phyloP scores from a whole-genome alignment of 208 protist species.

The Lotmaria passim region DNA sequence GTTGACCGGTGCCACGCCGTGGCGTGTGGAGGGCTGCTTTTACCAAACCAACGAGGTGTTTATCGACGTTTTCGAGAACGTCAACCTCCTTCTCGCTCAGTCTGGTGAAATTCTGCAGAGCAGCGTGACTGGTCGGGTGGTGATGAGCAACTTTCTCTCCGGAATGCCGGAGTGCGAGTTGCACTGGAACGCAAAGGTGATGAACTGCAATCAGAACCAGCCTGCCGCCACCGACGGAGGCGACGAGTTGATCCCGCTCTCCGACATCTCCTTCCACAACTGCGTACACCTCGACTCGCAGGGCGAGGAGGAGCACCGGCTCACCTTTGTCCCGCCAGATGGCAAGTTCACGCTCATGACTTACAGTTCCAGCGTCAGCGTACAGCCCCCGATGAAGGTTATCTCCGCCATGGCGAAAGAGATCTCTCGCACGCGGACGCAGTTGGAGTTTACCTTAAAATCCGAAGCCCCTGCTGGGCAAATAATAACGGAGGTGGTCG shows the following conservation, averaged over 20 bases:
- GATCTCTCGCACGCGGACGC: conserved; percentile 91
- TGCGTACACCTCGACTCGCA: conserved; percentile 96
- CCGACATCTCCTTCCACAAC: conserved; percentile 98
- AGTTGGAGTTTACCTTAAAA: conserved; percentile 85
- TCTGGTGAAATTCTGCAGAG: conserved; percentile 93
- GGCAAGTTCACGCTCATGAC: conserved; percentile 98
- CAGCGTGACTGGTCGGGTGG: conserved; percentile 92
- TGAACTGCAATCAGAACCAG: conserved; percentile 19
- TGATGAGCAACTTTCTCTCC: conserved; percentile 97
- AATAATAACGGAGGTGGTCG: conserved; percentile 55
- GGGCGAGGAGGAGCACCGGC: conserved; percentile 77
- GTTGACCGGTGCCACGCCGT: conserved; percentile 92
- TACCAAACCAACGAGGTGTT: conserved; percentile 98
- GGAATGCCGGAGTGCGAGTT: conserved; percentile 99
- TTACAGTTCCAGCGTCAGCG: conserved; percentile 94
- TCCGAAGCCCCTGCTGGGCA: conserved; percentile 49
- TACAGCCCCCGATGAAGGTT: conserved; percentile 95
- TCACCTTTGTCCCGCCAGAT: conserved; percentile 94
- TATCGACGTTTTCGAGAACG: conserved; percentile 97
- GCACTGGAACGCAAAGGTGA: conserved; percentile 88
- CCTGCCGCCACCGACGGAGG: conserved; percentile 15
- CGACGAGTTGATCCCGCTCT: conserved; percentile 67
- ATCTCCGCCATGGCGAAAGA: conserved; percentile 91
- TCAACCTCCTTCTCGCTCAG: conserved; percentile 96
- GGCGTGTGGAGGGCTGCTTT: conserved; percentile 92